Percentiles rank a stretch among this genome's conserved stretches.
These are phyloP conservation scores for Cyclostephanos tholiformis DNA, from an alignment of 108 stramenopile genomes.

Conservation along the genomic window DNA sequence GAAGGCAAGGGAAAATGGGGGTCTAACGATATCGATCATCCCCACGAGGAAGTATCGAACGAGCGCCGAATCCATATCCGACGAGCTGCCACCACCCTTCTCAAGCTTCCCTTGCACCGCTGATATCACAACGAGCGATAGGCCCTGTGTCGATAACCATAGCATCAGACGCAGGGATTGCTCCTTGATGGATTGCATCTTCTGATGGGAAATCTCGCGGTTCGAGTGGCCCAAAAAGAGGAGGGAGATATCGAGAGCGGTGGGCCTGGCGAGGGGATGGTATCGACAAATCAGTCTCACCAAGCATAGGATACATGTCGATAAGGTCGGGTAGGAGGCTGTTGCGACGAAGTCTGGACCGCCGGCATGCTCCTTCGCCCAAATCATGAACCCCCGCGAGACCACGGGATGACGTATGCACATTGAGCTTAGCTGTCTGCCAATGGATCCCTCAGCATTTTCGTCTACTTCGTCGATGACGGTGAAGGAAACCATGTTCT, in stretches of 20 bases:
- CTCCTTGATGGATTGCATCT: conserved; percentile 84
- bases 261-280: conserved; percentile 72
- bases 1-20: conserved; percentile 73
- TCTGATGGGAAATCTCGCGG: conserved; percentile 81
- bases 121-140: conserved; percentile 60
- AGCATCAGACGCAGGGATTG: conserved; percentile 80
- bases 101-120: conserved; percentile 53
- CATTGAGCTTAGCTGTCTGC: conserved; percentile 64
- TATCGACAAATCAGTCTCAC: conserved; percentile 60
- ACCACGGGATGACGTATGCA: conserved; percentile 70
- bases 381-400: conserved; percentile 77
- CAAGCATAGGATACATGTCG: conserved; percentile 79
- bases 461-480: conserved; percentile 51
- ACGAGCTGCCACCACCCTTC: conserved; percentile 47
- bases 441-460: conserved; percentile 50
- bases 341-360: conserved; percentile 72
- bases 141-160: conserved; percentile 65
- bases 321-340: conserved; percentile 74
- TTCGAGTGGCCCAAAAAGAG: conserved; percentile 76
- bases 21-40: conserved; percentile 62
- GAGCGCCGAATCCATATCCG: conserved; percentile 76
- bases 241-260: conserved; percentile 65
- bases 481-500: conserved; percentile 83
- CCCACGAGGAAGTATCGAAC: conserved; percentile 78
- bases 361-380: conserved; percentile 70